phyloP scores from a whole-genome alignment of 2,329 filamentous ascomycete species.

The Paracamarosporium sp. region DNA sequence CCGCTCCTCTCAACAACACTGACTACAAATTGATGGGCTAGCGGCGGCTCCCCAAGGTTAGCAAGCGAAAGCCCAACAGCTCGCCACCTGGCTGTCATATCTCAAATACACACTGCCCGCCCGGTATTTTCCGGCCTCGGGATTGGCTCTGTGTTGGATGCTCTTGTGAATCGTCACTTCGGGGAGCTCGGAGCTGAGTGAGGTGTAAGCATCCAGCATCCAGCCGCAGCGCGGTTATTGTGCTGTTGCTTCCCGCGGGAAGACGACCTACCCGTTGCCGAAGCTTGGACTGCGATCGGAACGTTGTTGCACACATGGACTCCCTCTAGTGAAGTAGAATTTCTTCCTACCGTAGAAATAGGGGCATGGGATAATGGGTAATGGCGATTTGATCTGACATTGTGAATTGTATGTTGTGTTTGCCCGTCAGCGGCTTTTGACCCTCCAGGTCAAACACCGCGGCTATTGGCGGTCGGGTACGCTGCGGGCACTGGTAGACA shows the following conservation, averaged over 20 bases:
- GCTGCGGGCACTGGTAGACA: too few species aligned
- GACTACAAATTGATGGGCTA: not conserved
- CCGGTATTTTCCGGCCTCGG: conserved; percentile 1
- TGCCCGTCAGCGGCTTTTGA: not conserved
- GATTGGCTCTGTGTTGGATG: conserved; percentile 3
- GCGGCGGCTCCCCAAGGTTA: conserved; percentile 1
- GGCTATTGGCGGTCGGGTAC: not conserved
- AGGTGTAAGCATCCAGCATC: not conserved
- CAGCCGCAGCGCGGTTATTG: not conserved
- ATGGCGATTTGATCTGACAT: too few species aligned
- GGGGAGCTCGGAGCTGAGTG: conserved; percentile 1
- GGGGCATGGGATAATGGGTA: not conserved
- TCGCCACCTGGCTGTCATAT: not conserved
- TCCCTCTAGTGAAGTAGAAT: not conserved
- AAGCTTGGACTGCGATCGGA: not conserved
- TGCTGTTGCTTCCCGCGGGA: not conserved
- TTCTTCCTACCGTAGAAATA: not conserved
- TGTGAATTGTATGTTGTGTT: not conserved
- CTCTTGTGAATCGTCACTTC: not conserved
- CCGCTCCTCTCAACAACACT: not conserved
- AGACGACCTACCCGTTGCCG: not conserved
- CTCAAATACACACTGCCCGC: not conserved
- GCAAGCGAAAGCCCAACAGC: not conserved
- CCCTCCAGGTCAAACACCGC: not conserved
- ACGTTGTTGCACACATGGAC: not conserved